Percentiles rank a stretch among this genome's conserved stretches.
phyloP scores from a whole-genome alignment of 2,329 filamentous ascomycete species.

The Alternaria sp. region DNA sequence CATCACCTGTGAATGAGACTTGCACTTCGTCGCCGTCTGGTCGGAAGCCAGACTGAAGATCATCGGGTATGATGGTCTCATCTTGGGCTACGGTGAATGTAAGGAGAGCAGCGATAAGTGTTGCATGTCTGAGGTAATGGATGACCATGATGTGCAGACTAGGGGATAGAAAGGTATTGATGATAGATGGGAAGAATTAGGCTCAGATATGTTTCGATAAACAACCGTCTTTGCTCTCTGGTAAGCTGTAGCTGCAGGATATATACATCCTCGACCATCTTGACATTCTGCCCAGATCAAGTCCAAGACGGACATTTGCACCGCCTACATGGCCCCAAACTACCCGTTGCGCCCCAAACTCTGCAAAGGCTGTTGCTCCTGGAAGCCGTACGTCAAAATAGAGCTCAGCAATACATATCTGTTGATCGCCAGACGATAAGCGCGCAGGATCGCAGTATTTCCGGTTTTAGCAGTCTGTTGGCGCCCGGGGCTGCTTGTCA shows the following conservation, averaged over 20 bases:
- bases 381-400: slow-evolving; percentile 11
- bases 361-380: slow-evolving; percentile 8
- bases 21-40: slow-evolving; percentile 33
- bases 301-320: slow-evolving; percentile 16
- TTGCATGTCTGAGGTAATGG: slow-evolving; percentile 11
- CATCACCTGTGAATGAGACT: slow-evolving; percentile 38
- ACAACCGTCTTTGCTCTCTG: not conserved
- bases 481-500: slow-evolving; percentile 25
- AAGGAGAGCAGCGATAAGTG: slow-evolving; percentile 4
- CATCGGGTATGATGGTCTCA: slow-evolving; percentile 25
- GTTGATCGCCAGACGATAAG: slow-evolving; percentile 25
- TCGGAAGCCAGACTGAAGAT: slow-evolving; percentile 32
- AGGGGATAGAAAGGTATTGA: not conserved
- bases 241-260: slow-evolving; percentile 19
- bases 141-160: slow-evolving; percentile 23
- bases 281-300: slow-evolving; percentile 17
- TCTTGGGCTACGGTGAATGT: slow-evolving; percentile 21
- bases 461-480: slow-evolving; percentile 14
- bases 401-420: slow-evolving; percentile 13
- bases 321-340: slow-evolving; percentile 29
- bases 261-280: slow-evolving; percentile 24
- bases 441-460: slow-evolving; percentile 21
- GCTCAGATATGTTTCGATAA: not conserved
- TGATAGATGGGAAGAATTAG: not conserved
- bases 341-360: slow-evolving; percentile 14